Base-by-base conservation (phyloP, 345 rosid species). In the Eucalyptus lansdowneana region DNA sequence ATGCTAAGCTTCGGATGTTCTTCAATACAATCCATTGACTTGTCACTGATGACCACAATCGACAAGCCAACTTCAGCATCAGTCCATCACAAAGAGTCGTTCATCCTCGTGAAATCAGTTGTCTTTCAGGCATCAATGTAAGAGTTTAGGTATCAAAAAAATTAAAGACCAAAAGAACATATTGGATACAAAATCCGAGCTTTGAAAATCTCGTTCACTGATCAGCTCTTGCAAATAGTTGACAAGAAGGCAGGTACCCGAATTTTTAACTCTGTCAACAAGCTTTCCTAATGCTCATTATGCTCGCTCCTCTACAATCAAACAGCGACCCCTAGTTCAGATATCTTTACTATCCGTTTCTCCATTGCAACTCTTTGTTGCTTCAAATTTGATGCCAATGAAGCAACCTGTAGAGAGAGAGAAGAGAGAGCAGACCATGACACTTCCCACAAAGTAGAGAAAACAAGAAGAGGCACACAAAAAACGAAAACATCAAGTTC, bases 311-410 rank as follows among this genome's bases (percentile, higher is more conserved):
- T 37, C 83, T 76, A 11, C 56, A 37, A 27, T 90, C 91, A 97
- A 87, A 94, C 95, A 19, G 97, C 92, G 81, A 97, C 92, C 29
- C 99, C 98, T 69, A 94, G 92, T 90, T 96, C 99, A 53, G 99
- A 96, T 80, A 97, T 96, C 93, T 94, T 94, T 93, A 95, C 89
- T 88, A 96, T 95, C 90, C 94, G 92, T 92, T 96, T 97, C 94
- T 95, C 92, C 87, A 95, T 91, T 44, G 88, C 91, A 58, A 80
- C 76, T 93, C 96, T 95, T 89, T 92, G 96, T 92, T 91, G 94
- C 91, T 92, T 94, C 93, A 97, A 87, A 88, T 81, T 89, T 12
- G 99, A 95, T 85, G 95, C 92, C 96, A 95, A 93, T 27, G 98
- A 94, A 91, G 99, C 99, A 92, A 97, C 99, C 99, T 97, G 81